phyloP scores from a whole-genome alignment of 495 filamentous ascomycete genomes.

The Penicillium canescens region DNA sequence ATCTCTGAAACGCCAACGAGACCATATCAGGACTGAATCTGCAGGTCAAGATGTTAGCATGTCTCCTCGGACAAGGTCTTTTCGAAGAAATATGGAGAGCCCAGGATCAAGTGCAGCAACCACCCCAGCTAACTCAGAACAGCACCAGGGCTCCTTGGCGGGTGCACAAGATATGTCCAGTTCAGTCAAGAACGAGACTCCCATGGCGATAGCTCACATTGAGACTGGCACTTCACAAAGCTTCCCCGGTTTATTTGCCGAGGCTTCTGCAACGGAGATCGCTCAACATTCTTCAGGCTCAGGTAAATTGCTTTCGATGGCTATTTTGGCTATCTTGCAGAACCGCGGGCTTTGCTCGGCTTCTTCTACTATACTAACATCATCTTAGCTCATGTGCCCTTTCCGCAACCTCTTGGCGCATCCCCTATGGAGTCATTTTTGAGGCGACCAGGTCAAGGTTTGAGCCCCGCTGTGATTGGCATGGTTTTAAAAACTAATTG shows the following conservation, averaged over 20 bases:
- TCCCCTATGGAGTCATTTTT: conserved; percentile 33
- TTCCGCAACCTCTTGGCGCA: conserved; percentile 16
- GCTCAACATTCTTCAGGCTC: neutral
- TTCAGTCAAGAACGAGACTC: conserved; percentile 15
- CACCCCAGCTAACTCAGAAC: conserved; percentile 20
- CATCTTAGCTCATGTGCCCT: neutral
- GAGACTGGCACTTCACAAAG: conserved; percentile 16
- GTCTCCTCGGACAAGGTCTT: conserved; percentile 20
- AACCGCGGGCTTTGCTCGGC: neutral
- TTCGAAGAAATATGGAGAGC: conserved; percentile 18
- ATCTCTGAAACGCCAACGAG: conserved; percentile 47
- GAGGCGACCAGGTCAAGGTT: conserved; percentile 58
- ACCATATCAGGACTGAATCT: conserved; percentile 46
- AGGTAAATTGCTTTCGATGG: neutral
- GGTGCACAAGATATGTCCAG: neutral
- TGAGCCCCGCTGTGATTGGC: neutral
- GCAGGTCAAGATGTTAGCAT: conserved; percentile 35
- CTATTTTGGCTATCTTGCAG: neutral
- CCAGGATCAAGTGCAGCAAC: conserved; percentile 21
- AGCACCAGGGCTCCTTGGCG: conserved; percentile 6
- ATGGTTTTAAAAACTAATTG: conserved; percentile 8
- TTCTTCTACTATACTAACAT: neutral
- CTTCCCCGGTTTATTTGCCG: neutral
- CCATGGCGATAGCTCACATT: conserved; percentile 7
- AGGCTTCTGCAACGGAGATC: neutral